phyloP scores from a whole-genome alignment of 1,139 yeast species.

The Geotrichum candidum region DNA sequence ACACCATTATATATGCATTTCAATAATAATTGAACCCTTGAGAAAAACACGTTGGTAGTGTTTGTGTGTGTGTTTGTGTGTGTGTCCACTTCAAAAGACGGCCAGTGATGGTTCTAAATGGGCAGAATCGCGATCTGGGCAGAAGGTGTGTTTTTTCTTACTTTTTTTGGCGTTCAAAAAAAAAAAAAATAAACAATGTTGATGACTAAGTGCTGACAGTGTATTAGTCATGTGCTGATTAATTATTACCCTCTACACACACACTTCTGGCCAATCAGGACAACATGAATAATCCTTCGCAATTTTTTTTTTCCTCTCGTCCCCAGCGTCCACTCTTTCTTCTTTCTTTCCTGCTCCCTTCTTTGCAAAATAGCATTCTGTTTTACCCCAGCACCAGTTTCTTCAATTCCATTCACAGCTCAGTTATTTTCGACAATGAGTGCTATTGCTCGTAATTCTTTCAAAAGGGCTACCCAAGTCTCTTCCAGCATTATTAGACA shows the following conservation, averaged over 20 bases:
- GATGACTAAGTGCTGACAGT: not conserved
- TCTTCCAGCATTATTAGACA: constrained; percentile 2
- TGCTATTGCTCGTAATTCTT: constrained; percentile 10
- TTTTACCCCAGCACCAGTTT: not conserved
- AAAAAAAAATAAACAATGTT: constrained; percentile 3
- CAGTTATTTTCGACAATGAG: constrained; percentile 4
- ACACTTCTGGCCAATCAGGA: constrained; percentile 10
- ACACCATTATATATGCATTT: constrained; percentile 8
- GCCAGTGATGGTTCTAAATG: too few species aligned
- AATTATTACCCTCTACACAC: not conserved
- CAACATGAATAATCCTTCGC: constrained; percentile 10
- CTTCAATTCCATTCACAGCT: not conserved
- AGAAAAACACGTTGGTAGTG: not conserved
- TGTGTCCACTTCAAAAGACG: too few species aligned
- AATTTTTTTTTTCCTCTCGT: not conserved
- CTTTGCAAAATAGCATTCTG: not conserved
- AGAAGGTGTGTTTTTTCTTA: not conserved
- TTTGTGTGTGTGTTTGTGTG: not conserved
- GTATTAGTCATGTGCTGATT: not conserved
- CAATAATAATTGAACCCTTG: not conserved
- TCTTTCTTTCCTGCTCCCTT: not conserved
- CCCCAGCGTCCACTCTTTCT: not conserved
- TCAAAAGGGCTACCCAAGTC: constrained; percentile 6
- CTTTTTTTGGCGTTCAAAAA: constrained; percentile 1
- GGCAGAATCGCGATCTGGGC: not conserved